Percentiles rank a stretch among this genome's conserved stretches.
These are phyloP conservation scores for Nitzschia sp. DNA, from an alignment of 108 stramenopile species.

Conservation along the genomic window DNA sequence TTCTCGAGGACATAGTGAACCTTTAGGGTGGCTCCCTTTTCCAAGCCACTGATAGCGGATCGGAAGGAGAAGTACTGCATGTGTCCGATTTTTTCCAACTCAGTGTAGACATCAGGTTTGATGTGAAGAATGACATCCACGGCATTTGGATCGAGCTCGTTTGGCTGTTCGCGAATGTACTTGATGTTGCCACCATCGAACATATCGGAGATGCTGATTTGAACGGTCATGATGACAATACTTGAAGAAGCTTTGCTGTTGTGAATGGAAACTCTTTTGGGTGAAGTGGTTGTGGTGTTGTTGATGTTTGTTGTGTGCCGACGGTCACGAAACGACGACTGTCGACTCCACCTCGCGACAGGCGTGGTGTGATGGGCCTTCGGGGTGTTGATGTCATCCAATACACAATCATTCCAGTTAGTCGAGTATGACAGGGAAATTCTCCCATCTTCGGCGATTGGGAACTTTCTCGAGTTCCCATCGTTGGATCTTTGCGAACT, in stretches of 20 bases:
- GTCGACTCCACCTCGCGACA: too few relatives aligned
- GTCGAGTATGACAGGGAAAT: too few relatives aligned
- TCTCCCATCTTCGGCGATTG: too few relatives aligned
- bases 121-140: constrained; percentile 48
- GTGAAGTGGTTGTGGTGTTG: neutral
- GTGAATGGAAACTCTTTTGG: neutral
- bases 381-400: too few relatives aligned
- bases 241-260: neutral
- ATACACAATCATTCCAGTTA: too few relatives aligned
- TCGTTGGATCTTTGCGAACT: too few relatives aligned
- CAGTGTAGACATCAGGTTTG: constrained; percentile 67
- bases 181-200: constrained; percentile 84
- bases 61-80: constrained; percentile 78
- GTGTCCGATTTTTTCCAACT: constrained; percentile 66
- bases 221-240: constrained; percentile 5
- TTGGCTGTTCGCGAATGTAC: constrained; percentile 31
- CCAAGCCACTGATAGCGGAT: constrained; percentile 31
- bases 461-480: too few relatives aligned
- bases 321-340: neutral
- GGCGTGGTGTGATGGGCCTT: too few relatives aligned
- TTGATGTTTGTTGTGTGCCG: neutral
- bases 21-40: constrained; percentile 19
- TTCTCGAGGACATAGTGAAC: constrained; percentile 69
- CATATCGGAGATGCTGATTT: constrained; percentile 59
- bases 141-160: constrained; percentile 26